These are phyloP conservation scores for Actinidia arguta DNA, from an alignment of 179 eudicot species.

Conservation along the genomic window DNA sequence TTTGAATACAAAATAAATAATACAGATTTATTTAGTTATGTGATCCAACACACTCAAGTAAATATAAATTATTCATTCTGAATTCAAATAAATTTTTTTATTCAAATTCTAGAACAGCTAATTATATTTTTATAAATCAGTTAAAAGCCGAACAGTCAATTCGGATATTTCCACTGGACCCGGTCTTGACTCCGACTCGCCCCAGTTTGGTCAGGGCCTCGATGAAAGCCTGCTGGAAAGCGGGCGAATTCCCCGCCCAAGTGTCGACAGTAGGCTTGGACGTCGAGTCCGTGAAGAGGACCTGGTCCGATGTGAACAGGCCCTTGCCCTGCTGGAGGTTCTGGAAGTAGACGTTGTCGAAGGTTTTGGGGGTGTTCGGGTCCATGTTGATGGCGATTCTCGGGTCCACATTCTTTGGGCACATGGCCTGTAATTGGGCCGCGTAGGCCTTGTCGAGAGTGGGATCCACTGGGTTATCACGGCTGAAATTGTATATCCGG, in stretches of 20 bases:
- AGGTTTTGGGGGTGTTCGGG: constrained; percentile 60
- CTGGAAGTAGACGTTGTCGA: constrained; percentile 71
- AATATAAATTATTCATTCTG: no score
- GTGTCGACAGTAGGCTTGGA: constrained; percentile 51
- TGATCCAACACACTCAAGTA: no score
- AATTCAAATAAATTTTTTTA: no score
- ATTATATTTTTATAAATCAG: no score
- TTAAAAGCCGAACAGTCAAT: constrained; percentile 66
- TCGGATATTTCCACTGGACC: constrained; percentile 72
- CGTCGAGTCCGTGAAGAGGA: constrained; percentile 65
- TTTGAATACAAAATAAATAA: no score
- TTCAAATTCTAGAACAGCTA: no score
- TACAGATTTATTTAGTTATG: no score
- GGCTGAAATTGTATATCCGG: constrained; percentile 72
- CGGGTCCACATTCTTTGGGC: constrained; percentile 87
- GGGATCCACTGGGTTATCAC: constrained; percentile 60
- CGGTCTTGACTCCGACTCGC: constrained; percentile 80
- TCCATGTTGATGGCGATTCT: constrained; percentile 79
- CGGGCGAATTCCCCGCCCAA: constrained; percentile 53
- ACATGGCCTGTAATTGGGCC: constrained; percentile 52
- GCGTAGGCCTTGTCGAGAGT: constrained; percentile 60
- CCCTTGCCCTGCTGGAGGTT: constrained; percentile 74
- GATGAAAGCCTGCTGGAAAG: constrained; percentile 55
- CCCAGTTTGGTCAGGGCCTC: constrained; percentile 78
- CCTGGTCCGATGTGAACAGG: constrained; percentile 83